A percentile compares a stretch with the other conserved stretches of the same genome.
Conservation (phyloP, 768 basidiomycete species). For the Lentinula raphanica region DNA sequence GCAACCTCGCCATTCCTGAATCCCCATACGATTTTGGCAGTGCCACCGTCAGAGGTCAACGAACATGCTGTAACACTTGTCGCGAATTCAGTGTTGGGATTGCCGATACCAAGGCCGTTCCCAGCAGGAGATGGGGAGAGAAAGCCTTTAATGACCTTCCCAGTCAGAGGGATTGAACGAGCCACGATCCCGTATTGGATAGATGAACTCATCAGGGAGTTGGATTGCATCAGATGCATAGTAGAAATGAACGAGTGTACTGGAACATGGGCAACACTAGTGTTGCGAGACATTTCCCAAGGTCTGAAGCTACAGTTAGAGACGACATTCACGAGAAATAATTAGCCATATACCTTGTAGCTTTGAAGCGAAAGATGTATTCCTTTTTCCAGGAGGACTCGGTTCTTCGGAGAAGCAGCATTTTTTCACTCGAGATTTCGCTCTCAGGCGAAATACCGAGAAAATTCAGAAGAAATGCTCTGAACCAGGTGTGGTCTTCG, state of each 20-base stretch:
- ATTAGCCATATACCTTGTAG: slow-evolving; percentile 40
- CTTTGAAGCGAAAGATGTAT: slow-evolving; percentile 51
- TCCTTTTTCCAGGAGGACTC: slow-evolving; percentile 67
- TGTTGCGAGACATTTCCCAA: slow-evolving; percentile 60
- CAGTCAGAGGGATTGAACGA: slow-evolving; percentile 66
- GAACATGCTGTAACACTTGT: slow-evolving; percentile 60
- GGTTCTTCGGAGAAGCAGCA: slow-evolving; percentile 50
- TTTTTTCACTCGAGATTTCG: slow-evolving; percentile 40
- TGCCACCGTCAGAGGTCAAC: slow-evolving; percentile 56
- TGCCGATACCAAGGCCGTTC: slow-evolving; percentile 57
- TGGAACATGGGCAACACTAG: slow-evolving; percentile 60
- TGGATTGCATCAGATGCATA: slow-evolving; percentile 56
- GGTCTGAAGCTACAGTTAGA: slow-evolving; percentile 37
- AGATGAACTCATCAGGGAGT: slow-evolving; percentile 56
- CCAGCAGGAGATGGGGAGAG: slow-evolving; percentile 59
- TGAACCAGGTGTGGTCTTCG: slow-evolving; percentile 75
- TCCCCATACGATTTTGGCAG: slow-evolving; percentile 71
- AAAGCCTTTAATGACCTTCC: slow-evolving; percentile 65
- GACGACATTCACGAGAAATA: background rate
- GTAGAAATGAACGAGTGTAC: slow-evolving; percentile 50
- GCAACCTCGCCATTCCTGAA: slow-evolving; percentile 64
- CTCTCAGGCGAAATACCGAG: slow-evolving; percentile 62
- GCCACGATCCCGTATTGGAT: slow-evolving; percentile 66
- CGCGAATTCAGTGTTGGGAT: slow-evolving; percentile 71
- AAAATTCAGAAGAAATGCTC: slow-evolving; percentile 67